Percentiles rank a stretch among this genome's conserved stretches.
Evolutionary conservation across 2,329 filamentous ascomycete species (phyloP).

Genomic region (Coleophoma cylindrospora): DNA sequence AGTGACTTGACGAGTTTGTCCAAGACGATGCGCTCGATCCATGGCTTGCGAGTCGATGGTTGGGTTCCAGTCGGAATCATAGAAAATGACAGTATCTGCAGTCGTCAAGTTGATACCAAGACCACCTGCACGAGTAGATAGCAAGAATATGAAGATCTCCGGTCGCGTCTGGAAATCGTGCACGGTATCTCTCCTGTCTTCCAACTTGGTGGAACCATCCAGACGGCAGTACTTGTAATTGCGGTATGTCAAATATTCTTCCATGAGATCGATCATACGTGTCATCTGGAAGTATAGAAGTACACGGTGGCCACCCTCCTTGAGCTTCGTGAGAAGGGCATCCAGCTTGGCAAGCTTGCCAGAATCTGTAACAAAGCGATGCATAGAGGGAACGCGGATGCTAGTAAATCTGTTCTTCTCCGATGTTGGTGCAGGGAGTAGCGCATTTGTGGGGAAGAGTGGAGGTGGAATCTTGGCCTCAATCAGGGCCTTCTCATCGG

Average conservation of each 20-base stretch:
- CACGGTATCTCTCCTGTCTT: slow-evolving; percentile 94
- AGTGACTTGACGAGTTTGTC: slow-evolving; percentile 91
- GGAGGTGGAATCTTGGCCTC: slow-evolving; percentile 63
- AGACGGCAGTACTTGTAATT: slow-evolving; percentile 98
- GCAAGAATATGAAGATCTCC: slow-evolving; percentile 94
- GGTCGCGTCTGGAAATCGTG: slow-evolving; percentile 92
- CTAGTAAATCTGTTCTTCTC: slow-evolving; percentile 83
- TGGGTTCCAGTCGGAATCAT: slow-evolving; percentile 99
- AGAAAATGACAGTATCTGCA: slow-evolving; percentile 98
- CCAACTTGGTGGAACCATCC: slow-evolving; percentile 94
- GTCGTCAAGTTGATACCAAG: slow-evolving; percentile 96
- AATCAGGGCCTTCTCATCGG: slow-evolving; percentile 72
- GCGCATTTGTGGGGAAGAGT: slow-evolving; percentile 55
- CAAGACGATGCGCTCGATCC: slow-evolving; percentile 96
- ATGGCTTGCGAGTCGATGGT: slow-evolving; percentile 98
- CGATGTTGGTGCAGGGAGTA: slow-evolving; percentile 75
- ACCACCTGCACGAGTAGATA: slow-evolving; percentile 94
- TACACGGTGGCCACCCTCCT: slow-evolving; percentile 88
- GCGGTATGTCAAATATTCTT: slow-evolving; percentile 96
- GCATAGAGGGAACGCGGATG: slow-evolving; percentile 93
- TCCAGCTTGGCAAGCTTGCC: slow-evolving; percentile 94
- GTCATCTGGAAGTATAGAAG: slow-evolving; percentile 99
- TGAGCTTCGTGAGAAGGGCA: slow-evolving; percentile 79
- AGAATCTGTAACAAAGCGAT: slow-evolving; percentile 93
- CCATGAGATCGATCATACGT: slow-evolving; percentile 98